These are phyloP conservation scores for Plasmodium berghei DNA, from an alignment of 169 alveolate genomes.

Conservation along the genomic window DNA sequence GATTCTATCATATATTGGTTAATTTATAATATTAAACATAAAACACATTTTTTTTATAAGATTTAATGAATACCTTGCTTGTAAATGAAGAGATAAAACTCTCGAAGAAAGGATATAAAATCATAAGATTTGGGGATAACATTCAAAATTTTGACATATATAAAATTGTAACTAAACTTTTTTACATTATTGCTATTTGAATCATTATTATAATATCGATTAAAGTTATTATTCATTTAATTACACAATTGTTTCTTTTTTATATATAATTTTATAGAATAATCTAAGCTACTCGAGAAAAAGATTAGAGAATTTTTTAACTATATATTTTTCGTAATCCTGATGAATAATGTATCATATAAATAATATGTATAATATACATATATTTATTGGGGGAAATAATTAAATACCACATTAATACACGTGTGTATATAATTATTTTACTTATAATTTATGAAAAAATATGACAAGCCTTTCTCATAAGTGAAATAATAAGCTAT, in stretches of 20 bases:
- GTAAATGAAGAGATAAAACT: conserved; percentile 38
- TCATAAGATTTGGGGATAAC: conserved; percentile 17
- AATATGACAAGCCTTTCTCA: too few relatives aligned
- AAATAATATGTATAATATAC: background rate
- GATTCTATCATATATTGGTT: background rate
- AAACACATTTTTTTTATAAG: conserved; percentile 35
- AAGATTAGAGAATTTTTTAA: conserved; percentile 56
- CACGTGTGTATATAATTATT: too few relatives aligned
- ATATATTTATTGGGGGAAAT: too few relatives aligned
- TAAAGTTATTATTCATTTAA: background rate
- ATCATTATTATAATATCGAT: background rate
- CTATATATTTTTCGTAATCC: conserved; percentile 26
- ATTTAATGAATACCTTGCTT: conserved; percentile 50
- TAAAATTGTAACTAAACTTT: conserved; percentile 37
- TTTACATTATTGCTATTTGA: conserved; percentile 1
- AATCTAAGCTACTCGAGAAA: conserved; percentile 71
- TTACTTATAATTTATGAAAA: too few relatives aligned
- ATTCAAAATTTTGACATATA: conserved; percentile 21
- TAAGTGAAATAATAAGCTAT: too few relatives aligned
- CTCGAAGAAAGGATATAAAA: conserved; percentile 43
- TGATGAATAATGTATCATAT: background rate
- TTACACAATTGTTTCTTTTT: conserved; percentile 2
- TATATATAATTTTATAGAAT: conserved; percentile 40
- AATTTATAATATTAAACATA: conserved; percentile 1
- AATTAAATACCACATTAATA: too few relatives aligned